Percentiles rank a stretch among this genome's conserved stretches.
These are phyloP conservation scores for Populus alba DNA, from an alignment of 345 rosid genomes.

Conservation along the genomic window DNA sequence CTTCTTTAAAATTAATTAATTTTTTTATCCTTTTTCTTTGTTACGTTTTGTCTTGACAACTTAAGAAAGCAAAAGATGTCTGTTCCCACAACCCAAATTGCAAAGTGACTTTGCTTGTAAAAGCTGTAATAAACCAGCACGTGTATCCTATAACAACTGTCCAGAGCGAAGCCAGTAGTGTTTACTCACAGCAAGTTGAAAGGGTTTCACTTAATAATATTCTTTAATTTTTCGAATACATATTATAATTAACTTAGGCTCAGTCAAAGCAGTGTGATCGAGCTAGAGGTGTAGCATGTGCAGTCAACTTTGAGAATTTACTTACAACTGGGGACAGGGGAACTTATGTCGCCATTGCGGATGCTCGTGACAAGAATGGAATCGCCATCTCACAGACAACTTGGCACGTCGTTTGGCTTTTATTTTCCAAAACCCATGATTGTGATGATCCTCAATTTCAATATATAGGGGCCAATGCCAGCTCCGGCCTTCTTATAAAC, in stretches of 20 bases:
- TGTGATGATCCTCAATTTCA: neutral
- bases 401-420: constrained; percentile 1
- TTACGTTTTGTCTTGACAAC: too few species aligned
- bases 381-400: neutral
- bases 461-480: neutral
- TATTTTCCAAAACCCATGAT: neutral
- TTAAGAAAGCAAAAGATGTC: too few species aligned
- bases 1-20: too few species aligned
- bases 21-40: too few species aligned
- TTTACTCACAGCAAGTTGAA: neutral
- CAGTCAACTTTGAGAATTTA: neutral
- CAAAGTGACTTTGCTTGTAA: neutral
- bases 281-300: neutral
- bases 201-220: neutral
- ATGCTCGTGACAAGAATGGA: neutral
- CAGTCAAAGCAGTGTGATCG: neutral
- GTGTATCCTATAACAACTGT: neutral
- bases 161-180: neutral
- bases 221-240: neutral
- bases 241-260: neutral
- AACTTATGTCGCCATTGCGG: neutral
- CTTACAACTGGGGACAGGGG: neutral
- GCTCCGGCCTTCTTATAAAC: neutral
- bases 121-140: neutral
- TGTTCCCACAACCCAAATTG: neutral